Conservation (phyloP, 441 rosid genomes). For the Erodium moschatum region DNA sequence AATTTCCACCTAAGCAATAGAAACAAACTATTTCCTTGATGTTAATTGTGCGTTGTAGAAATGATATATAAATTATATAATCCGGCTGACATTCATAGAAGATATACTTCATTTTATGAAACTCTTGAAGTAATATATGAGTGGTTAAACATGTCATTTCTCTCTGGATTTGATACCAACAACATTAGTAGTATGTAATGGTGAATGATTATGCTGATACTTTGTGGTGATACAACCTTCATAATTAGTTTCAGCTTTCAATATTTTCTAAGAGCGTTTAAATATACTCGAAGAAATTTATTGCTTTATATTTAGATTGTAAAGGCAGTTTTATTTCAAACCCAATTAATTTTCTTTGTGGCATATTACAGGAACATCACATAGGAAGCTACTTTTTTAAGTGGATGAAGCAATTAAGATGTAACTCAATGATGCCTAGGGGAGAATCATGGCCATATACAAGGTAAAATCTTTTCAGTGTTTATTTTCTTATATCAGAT, state of each 20-base stretch:
- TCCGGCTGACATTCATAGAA: not conserved
- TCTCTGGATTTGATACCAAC: no score
- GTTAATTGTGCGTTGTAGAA: no score
- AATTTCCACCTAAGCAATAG: not conserved
- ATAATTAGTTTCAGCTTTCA: no score
- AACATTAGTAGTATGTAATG: no score
- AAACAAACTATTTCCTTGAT: no score
- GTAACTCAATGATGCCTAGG: conserved; percentile 50
- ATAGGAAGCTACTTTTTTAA: conserved; percentile 51
- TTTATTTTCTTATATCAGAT: conserved; percentile 8
- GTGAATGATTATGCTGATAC: no score
- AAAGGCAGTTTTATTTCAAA: not conserved
- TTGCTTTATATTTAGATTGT: no score
- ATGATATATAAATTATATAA: not conserved
- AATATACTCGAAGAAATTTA: no score
- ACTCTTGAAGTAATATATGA: no score
- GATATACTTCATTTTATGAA: not conserved
- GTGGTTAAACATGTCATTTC: no score
- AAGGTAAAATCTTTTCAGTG: conserved; percentile 48
- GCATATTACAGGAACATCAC: conserved; percentile 45
- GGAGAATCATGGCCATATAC: conserved; percentile 47
- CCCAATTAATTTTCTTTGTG: conserved; percentile 4
- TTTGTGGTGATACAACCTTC: no score
- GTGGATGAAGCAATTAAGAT: conserved; percentile 53
- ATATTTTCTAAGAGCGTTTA: no score